These are phyloP conservation scores for Ramaria sp. DNA, from an alignment of 768 basidiomycete species.

Conservation along the genomic window DNA sequence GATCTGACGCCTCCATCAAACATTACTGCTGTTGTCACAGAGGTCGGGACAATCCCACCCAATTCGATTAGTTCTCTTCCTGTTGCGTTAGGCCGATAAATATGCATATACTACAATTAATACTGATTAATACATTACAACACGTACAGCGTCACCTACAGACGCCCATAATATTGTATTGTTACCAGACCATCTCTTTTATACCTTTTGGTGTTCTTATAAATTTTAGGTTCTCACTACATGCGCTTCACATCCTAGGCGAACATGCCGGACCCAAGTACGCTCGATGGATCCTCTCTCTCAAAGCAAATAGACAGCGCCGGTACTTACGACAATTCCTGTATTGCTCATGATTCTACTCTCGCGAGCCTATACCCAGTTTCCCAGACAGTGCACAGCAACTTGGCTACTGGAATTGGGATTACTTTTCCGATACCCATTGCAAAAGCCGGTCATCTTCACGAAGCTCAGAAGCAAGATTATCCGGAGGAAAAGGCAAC, in stretches of 20 bases:
- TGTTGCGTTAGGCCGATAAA: constrained; percentile 40
- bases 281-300: no score
- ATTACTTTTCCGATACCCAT: no score
- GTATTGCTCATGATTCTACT: neutral
- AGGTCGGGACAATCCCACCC: constrained; percentile 91
- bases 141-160: neutral
- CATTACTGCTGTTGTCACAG: constrained; percentile 94
- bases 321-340: neutral
- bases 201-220: neutral
- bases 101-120: neutral
- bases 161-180: no score
- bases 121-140: no score
- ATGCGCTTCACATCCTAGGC: no score
- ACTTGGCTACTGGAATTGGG: neutral
- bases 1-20: constrained; percentile 87
- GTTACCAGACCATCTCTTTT: neutral
- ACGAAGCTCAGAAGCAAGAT: neutral
- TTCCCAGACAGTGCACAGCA: neutral
- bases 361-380: neutral
- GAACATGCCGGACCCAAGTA: no score
- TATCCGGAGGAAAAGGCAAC: neutral
- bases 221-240: no score
- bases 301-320: neutral
- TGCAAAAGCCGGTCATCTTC: no score
- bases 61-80: constrained; percentile 82